Percentiles rank a stretch among this genome's conserved stretches.
Conservation (phyloP, 805 yeast species). For the Candida wancherniae region DNA sequence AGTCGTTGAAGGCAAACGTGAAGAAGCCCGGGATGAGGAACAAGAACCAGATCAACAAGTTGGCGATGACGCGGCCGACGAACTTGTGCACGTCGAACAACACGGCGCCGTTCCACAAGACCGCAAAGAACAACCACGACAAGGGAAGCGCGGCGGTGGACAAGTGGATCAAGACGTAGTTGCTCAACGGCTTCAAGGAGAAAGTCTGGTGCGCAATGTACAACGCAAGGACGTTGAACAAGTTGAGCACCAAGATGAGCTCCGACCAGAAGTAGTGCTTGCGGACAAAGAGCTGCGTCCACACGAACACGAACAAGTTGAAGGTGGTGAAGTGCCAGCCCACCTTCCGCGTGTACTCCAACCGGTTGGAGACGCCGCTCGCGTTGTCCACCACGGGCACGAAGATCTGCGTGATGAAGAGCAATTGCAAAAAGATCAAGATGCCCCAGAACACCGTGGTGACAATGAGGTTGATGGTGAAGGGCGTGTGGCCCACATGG, state of each 20-base stretch:
- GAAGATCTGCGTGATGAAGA: slow-evolving; percentile 45
- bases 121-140: slow-evolving; percentile 66
- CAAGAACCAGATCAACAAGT: slow-evolving; percentile 74
- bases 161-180: slow-evolving; percentile 58
- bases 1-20: slow-evolving; percentile 60
- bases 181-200: slow-evolving; percentile 44
- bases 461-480: slow-evolving; percentile 52
- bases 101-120: slow-evolving; percentile 86
- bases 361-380: slow-evolving; percentile 13
- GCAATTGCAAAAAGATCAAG: slow-evolving; percentile 47
- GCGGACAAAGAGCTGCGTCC: slow-evolving; percentile 60
- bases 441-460: slow-evolving; percentile 55
- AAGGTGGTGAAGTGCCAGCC: slow-evolving; percentile 62
- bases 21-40: slow-evolving; percentile 58
- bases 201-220: slow-evolving; percentile 60
- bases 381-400: slow-evolving; percentile 24
- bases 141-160: slow-evolving; percentile 67
- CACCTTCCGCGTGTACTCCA: slow-evolving; percentile 34
- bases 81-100: slow-evolving; percentile 56
- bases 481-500: slow-evolving; percentile 62
- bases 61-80: slow-evolving; percentile 65
- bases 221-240: slow-evolving; percentile 52
- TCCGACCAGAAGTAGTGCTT: slow-evolving; percentile 58
- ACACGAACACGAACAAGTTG: slow-evolving; percentile 54
- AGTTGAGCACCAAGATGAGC: slow-evolving; percentile 52